Conservation (phyloP, 306 rosid genomes). For the Inga laurina region DNA sequence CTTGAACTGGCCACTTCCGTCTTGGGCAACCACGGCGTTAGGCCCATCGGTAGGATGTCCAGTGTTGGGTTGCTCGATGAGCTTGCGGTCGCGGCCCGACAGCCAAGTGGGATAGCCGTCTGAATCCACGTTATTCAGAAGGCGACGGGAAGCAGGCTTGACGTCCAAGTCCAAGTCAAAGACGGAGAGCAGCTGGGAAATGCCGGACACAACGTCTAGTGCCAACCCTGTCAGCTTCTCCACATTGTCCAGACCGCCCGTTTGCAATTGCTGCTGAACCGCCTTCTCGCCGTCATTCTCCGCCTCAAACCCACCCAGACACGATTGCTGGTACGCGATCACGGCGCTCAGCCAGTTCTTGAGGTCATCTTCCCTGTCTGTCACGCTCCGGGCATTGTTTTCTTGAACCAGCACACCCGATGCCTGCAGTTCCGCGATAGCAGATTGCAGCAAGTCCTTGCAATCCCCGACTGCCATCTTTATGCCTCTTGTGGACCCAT, state of each 20-base stretch:
- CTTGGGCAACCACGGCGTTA: constrained; percentile 66
- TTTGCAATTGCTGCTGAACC: constrained; percentile 23
- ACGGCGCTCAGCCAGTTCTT: constrained; percentile 74
- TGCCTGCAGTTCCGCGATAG: constrained; percentile 32
- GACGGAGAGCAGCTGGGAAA: constrained; percentile 32
- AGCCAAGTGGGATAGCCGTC: constrained; percentile 60
- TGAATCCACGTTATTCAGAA: constrained; percentile 35
- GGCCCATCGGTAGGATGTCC: constrained; percentile 3
- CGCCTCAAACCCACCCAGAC: constrained; percentile 53
- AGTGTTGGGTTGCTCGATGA: constrained; percentile 27
- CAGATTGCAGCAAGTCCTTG: constrained; percentile 43
- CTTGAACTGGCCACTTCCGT: constrained; percentile 64
- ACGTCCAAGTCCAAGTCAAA: constrained; percentile 37
- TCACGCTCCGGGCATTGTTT: constrained; percentile 6
- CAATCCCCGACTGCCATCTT: constrained; percentile 51
- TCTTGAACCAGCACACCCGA: constrained; percentile 27
- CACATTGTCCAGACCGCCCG: constrained; percentile 32
- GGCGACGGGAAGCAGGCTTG: constrained; percentile 50
- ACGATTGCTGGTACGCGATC: constrained; percentile 57
- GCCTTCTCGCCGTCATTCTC: constrained; percentile 22
- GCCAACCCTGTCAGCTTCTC: constrained; percentile 56
- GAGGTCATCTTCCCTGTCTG: constrained; percentile 46
- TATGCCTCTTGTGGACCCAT: not conserved
- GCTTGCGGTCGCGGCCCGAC: constrained; percentile 44
- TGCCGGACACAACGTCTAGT: constrained; percentile 51